Conservation (phyloP, 2,329 filamentous ascomycete species). For the Ophiostoma piceae region DNA sequence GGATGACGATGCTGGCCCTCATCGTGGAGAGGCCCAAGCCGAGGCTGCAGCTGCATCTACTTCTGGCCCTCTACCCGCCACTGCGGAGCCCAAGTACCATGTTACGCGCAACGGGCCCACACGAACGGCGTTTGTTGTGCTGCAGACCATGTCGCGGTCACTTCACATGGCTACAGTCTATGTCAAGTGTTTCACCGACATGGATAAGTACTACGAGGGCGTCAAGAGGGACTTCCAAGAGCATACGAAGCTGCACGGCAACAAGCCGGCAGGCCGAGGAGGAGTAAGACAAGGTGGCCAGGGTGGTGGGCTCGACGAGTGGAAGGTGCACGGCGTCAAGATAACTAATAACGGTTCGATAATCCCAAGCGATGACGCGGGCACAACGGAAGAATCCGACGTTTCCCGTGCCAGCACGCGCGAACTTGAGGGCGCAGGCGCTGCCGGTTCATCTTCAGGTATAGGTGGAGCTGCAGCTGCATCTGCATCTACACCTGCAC, state of each 20-base stretch:
- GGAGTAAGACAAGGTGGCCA: conserved; percentile 40
- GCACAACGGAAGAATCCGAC: conserved; percentile 30
- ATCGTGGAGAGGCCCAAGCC: not conserved
- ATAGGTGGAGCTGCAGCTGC: conserved; percentile 28
- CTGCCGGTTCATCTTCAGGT: not conserved
- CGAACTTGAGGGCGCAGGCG: not conserved
- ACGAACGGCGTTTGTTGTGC: conserved; percentile 45
- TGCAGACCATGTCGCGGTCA: conserved; percentile 47
- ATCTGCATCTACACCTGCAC: conserved; percentile 18
- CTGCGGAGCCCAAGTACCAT: not conserved
- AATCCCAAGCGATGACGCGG: conserved; percentile 33
- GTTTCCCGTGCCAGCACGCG: conserved; percentile 20
- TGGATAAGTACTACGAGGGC: conserved; percentile 48
- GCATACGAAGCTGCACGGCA: conserved; percentile 16
- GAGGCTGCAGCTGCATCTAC: not conserved
- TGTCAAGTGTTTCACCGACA: conserved; percentile 47
- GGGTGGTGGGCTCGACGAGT: conserved; percentile 53
- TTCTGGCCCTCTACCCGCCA: not conserved
- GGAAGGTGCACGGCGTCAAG: conserved; percentile 39
- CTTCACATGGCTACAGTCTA: conserved; percentile 55
- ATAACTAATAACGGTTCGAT: conserved; percentile 44
- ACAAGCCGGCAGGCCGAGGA: conserved; percentile 30
- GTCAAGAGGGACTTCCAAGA: conserved; percentile 46
- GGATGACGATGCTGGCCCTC: conserved; percentile 32
- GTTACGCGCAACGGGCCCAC: conserved; percentile 36